phyloP scores from a whole-genome alignment of 2,329 filamentous ascomycete species.

The Penicillium sp. region DNA sequence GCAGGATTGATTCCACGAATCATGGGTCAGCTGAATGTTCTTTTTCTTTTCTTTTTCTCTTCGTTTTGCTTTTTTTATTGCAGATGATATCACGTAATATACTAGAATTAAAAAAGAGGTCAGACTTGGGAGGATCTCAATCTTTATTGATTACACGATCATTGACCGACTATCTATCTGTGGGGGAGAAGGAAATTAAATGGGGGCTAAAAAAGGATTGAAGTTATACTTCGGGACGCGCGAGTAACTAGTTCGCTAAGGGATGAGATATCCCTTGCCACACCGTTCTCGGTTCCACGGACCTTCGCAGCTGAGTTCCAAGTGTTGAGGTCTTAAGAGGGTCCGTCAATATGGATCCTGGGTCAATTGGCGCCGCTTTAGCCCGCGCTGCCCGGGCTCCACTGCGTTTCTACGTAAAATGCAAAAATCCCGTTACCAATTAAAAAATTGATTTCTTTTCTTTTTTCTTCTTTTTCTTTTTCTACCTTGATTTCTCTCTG shows the following conservation, averaged over 20 bases:
- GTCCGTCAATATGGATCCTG: conserved; percentile 28
- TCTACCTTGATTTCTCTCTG: background rate
- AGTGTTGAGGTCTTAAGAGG: conserved; percentile 9
- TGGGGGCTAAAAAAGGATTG: background rate
- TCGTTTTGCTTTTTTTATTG: background rate
- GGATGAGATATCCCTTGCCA: background rate
- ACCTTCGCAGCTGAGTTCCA: conserved; percentile 33
- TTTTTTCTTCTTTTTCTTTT: background rate
- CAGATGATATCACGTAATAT: background rate
- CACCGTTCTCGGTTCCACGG: background rate
- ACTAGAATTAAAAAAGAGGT: background rate
- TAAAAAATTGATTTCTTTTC: conserved; percentile 14
- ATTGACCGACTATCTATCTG: conserved; percentile 1
- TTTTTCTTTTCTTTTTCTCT: background rate
- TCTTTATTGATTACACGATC: background rate
- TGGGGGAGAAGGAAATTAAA: background rate
- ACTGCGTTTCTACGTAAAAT: conserved; percentile 22
- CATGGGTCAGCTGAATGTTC: background rate
- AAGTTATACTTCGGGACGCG: background rate
- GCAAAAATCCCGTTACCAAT: conserved; percentile 14
- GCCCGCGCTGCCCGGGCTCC: conserved; percentile 24
- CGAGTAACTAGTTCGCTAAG: background rate
- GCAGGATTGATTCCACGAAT: background rate
- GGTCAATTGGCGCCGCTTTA: conserved; percentile 33
- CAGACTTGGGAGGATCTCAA: too few species aligned